phyloP scores from a whole-genome alignment of 352 stramenopile species.

The Paralagenidium karlingii region DNA sequence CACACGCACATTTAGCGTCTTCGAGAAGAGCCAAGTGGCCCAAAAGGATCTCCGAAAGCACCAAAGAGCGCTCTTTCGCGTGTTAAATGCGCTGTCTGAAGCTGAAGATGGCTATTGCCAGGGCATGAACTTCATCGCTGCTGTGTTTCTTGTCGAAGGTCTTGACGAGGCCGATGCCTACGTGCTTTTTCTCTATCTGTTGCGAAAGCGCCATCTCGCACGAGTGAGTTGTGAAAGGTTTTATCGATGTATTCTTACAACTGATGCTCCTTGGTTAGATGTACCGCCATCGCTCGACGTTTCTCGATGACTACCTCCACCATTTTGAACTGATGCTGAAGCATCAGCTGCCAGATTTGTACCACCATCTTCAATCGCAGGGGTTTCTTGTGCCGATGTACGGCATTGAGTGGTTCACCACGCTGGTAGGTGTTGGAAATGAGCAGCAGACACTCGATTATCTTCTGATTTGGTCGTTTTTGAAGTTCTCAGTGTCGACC shows the following conservation, averaged over 20 bases:
- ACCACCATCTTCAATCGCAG: conserved; percentile 38
- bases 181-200: conserved; percentile 66
- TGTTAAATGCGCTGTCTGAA: conserved; percentile 69
- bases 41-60: conserved; percentile 28
- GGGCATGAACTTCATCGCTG: conserved; percentile 84
- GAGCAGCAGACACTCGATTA: not conserved
- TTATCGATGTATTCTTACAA: not conserved
- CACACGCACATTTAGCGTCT: conserved; percentile 79
- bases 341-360: conserved; percentile 45
- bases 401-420: conserved; percentile 83
- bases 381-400: conserved; percentile 75
- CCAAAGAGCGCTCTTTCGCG: conserved; percentile 55
- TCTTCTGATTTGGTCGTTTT: not conserved
- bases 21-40: conserved; percentile 29
- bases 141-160: conserved; percentile 72
- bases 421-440: conserved; percentile 18
- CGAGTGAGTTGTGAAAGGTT: conserved; percentile 10
- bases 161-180: conserved; percentile 72
- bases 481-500: conserved; percentile 67
- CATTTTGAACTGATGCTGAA: conserved; percentile 76
- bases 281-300: conserved; percentile 72
- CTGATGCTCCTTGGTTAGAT: conserved; percentile 15
- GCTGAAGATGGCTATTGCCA: conserved; percentile 78
- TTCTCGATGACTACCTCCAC: conserved; percentile 71
- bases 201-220: conserved; percentile 67